These are phyloP conservation scores for Closterium sp. DNA, from an alignment of 139 green algal genomes.

Conservation along the genomic window DNA sequence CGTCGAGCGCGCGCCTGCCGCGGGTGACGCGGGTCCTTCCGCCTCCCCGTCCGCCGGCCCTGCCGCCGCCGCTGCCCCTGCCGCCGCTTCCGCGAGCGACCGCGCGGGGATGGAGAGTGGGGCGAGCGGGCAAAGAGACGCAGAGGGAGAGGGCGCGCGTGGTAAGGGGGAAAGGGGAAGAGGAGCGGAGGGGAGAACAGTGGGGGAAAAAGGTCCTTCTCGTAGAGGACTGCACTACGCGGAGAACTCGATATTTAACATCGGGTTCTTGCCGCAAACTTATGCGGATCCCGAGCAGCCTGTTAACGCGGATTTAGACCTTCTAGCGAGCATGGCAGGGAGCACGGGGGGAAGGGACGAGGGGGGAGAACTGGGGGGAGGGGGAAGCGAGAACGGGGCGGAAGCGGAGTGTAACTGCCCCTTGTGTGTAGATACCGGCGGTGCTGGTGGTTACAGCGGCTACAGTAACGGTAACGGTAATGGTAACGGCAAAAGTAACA, in stretches of 20 bases:
- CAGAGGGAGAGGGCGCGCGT: not conserved
- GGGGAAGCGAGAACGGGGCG: not conserved
- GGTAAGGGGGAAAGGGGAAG: not conserved
- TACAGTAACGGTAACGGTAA: not conserved
- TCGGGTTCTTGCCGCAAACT: constrained; percentile 34
- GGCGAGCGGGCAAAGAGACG: not conserved
- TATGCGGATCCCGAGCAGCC: not conserved
- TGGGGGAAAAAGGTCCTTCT: not conserved
- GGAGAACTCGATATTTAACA: constrained; percentile 9
- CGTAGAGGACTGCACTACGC: not conserved
- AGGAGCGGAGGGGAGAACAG: not conserved
- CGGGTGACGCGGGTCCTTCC: not conserved
- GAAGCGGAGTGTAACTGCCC: not conserved
- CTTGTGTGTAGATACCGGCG: not conserved
- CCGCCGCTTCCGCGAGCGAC: not conserved
- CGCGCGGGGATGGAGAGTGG: not conserved
- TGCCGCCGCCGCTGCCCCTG: not conserved
- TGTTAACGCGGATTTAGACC: not conserved
- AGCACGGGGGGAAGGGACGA: constrained; percentile 35
- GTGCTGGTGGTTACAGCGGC: not conserved
- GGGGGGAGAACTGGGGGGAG: not conserved
- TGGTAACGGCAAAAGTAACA: not conserved
- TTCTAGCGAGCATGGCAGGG: not conserved
- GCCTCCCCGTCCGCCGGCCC: not conserved
- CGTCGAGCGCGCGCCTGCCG: not conserved